Conservation (phyloP, 2,329 filamentous ascomycete species). For the Cytospora schulzeri region DNA sequence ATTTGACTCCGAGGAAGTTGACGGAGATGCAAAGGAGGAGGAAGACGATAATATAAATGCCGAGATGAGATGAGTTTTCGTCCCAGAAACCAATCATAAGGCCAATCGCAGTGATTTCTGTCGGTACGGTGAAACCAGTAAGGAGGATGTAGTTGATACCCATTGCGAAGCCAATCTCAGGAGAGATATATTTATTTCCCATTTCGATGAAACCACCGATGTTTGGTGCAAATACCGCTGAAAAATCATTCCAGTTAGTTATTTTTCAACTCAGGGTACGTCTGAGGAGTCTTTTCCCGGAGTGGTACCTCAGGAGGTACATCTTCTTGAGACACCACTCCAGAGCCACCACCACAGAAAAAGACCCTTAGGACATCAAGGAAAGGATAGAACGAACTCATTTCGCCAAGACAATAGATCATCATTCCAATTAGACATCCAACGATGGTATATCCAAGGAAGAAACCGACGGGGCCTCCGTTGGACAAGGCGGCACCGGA, state of each 20-base stretch:
- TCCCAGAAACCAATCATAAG: slow-evolving; percentile 33
- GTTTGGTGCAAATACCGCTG: slow-evolving; percentile 30
- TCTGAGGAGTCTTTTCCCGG: too few relatives aligned
- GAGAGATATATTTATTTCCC: slow-evolving; percentile 32
- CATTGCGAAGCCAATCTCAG: slow-evolving; percentile 32
- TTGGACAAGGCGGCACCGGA: slow-evolving; percentile 62
- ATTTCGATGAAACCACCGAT: slow-evolving; percentile 33
- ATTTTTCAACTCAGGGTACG: too few relatives aligned
- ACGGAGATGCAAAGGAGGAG: slow-evolving; percentile 28
- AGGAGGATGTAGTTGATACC: slow-evolving; percentile 32
- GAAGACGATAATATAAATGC: slow-evolving; percentile 29
- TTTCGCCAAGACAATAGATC: slow-evolving; percentile 62
- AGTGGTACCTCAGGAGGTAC: too few relatives aligned
- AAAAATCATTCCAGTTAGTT: too few relatives aligned
- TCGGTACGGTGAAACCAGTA: slow-evolving; percentile 30
- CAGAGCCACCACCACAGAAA: too few relatives aligned
- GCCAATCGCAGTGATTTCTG: slow-evolving; percentile 30
- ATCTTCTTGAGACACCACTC: too few relatives aligned
- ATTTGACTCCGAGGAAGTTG: slow-evolving; percentile 29
- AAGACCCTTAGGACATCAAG: too few relatives aligned
- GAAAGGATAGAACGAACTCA: slow-evolving; percentile 37
- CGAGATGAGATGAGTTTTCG: slow-evolving; percentile 20
- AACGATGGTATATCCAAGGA: slow-evolving; percentile 60
- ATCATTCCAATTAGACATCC: slow-evolving; percentile 60
- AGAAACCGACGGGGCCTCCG: slow-evolving; percentile 60